A percentile compares a stretch with the other conserved stretches of the same genome.
Conservation (phyloP, 495 filamentous ascomycete genomes). For the Tricharina praecox region DNA sequence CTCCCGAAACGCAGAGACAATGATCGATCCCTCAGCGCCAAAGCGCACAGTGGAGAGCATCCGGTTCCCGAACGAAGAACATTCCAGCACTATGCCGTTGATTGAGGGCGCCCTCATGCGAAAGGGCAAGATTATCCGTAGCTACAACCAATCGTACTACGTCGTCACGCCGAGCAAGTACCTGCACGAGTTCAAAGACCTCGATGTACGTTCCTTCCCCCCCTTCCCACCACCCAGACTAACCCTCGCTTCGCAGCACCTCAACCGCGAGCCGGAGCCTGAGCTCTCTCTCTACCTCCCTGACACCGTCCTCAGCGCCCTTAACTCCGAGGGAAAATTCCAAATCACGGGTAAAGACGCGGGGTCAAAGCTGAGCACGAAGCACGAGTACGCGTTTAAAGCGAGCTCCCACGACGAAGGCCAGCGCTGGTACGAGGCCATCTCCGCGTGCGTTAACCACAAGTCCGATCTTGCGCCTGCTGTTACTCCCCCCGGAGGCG, state of each 20-base stretch:
- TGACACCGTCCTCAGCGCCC: constrained; percentile 61
- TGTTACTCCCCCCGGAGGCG: too few relatives aligned
- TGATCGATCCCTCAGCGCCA: constrained; percentile 65
- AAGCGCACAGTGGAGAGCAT: constrained; percentile 54
- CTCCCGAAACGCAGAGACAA: constrained; percentile 43
- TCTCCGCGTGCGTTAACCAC: constrained; percentile 11
- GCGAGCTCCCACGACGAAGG: constrained; percentile 15
- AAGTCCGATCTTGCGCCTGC: too few relatives aligned
- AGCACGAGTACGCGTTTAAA: constrained; percentile 49
- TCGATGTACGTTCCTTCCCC: constrained; percentile 35
- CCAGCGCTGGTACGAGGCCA: constrained; percentile 18
- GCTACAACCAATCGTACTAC: constrained; percentile 67
- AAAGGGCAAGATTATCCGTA: constrained; percentile 59
- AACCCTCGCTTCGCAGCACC: constrained; percentile 31
- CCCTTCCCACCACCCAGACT: neutral
- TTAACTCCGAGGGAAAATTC: constrained; percentile 54
- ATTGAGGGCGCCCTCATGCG: constrained; percentile 78
- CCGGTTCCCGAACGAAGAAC: constrained; percentile 73
- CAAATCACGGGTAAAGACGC: constrained; percentile 86
- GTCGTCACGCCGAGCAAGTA: constrained; percentile 73
- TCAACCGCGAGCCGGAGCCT: constrained; percentile 60
- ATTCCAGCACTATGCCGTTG: constrained; percentile 58
- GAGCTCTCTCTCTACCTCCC: constrained; percentile 84
- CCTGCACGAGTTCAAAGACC: constrained; percentile 90
- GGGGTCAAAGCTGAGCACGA: constrained; percentile 40